phyloP scores from a whole-genome alignment of 78 protist species.

The Anaeramoeba ignava region DNA sequence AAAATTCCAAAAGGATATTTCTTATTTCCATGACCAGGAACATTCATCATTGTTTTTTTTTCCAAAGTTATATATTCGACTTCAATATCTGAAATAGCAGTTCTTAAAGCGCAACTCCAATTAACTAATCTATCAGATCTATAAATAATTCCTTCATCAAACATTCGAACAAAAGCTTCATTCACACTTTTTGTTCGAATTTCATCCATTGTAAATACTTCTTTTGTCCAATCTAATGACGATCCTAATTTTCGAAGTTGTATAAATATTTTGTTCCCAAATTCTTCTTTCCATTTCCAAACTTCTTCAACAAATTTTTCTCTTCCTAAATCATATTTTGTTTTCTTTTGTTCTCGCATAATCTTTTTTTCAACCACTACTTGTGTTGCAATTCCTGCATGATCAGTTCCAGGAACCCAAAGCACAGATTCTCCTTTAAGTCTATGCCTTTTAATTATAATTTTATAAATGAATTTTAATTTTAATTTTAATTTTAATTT shows the following conservation, averaged over 20 bases:
- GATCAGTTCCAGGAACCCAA: not conserved
- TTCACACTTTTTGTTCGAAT: slow-evolving; percentile 46
- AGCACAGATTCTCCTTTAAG: not conserved
- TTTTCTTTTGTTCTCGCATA: too few species aligned
- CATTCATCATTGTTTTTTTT: too few species aligned
- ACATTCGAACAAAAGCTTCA: slow-evolving; percentile 78
- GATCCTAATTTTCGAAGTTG: slow-evolving; percentile 67
- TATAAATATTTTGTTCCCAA: slow-evolving; percentile 59
- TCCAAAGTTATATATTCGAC: slow-evolving; percentile 61
- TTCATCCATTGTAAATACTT: slow-evolving; percentile 88
- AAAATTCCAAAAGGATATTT: too few species aligned
- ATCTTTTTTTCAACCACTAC: too few species aligned
- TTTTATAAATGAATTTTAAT: too few species aligned
- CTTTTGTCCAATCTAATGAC: slow-evolving; percentile 94
- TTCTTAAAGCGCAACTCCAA: slow-evolving; percentile 87
- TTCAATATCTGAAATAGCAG: slow-evolving; percentile 96
- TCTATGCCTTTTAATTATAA: not conserved
- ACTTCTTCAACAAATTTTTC: slow-evolving; percentile 76
- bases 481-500: too few species aligned
- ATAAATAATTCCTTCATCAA: slow-evolving; percentile 57
- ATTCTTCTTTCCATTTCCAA: slow-evolving; percentile 84
- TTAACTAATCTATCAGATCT: slow-evolving; percentile 87
- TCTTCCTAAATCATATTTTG: slow-evolving; percentile 88
- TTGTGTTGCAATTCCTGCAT: too few species aligned
- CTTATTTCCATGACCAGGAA: too few species aligned